phyloP scores from a whole-genome alignment of 176 grass and related monocot species.

The Musa itinerans region DNA sequence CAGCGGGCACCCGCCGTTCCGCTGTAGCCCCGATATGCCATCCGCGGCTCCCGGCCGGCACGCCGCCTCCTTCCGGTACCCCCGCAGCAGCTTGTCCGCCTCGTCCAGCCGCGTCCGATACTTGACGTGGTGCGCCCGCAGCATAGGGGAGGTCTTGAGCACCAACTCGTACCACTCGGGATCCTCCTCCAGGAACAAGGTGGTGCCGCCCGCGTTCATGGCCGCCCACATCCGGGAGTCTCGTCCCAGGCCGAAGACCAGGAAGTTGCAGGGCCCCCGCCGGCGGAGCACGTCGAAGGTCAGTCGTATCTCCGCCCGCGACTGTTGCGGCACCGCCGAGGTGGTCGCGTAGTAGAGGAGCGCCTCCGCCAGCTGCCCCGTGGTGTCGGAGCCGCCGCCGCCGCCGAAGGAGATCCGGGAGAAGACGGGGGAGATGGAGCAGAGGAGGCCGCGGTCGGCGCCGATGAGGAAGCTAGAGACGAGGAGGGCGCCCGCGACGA shows the following conservation, averaged over 20 bases:
- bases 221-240: slow-evolving; percentile 46
- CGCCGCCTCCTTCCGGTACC: slow-evolving; percentile 26
- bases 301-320: slow-evolving; percentile 40
- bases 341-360: slow-evolving; percentile 30
- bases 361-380: slow-evolving; percentile 17
- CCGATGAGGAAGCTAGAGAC: background rate
- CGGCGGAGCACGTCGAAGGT: slow-evolving; percentile 44
- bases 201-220: slow-evolving; percentile 45
- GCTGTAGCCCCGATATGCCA: slow-evolving; percentile 30
- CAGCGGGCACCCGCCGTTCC: slow-evolving; percentile 41
- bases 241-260: slow-evolving; percentile 57
- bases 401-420: background rate
- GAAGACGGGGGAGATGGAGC: slow-evolving; percentile 5
- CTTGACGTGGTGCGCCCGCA: slow-evolving; percentile 26
- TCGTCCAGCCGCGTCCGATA: slow-evolving; percentile 42
- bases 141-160: slow-evolving; percentile 10
- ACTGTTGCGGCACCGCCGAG: slow-evolving; percentile 20
- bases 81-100: slow-evolving; percentile 50
- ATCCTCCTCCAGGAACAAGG: slow-evolving; percentile 46
- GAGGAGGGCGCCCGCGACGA: slow-evolving; percentile 12
- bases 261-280: slow-evolving; percentile 49
- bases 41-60: slow-evolving; percentile 29
- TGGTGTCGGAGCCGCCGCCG: slow-evolving; percentile 4
- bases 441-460: slow-evolving; percentile 5
- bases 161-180: slow-evolving; percentile 32